Percentiles rank a stretch among this genome's conserved stretches.
These are phyloP conservation scores for Botrytis aclada DNA, from an alignment of 2,329 filamentous ascomycete species.

Conservation along the genomic window DNA sequence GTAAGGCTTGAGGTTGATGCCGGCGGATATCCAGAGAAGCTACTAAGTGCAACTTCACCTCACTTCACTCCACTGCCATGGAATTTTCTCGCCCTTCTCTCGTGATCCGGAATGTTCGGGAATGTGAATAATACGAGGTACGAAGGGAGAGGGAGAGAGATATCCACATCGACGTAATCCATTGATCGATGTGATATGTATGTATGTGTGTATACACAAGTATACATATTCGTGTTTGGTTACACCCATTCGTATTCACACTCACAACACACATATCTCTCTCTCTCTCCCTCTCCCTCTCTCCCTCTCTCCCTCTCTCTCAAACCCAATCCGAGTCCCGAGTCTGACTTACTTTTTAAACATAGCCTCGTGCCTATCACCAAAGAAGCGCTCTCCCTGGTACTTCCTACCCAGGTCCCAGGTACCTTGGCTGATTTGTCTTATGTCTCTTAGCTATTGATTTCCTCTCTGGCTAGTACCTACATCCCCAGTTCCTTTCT, in stretches of 20 bases:
- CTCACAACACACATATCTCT: too few relatives aligned
- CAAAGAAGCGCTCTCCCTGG: not conserved
- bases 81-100: not conserved
- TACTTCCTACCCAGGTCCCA: too few relatives aligned
- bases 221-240: not conserved
- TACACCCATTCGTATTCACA: too few relatives aligned
- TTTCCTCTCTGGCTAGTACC: not conserved
- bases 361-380: not conserved
- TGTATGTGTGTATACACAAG: not conserved
- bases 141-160: not conserved
- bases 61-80: not conserved
- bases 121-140: not conserved
- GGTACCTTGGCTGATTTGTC: not conserved
- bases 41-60: not conserved
- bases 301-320: too few relatives aligned
- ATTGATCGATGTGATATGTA: not conserved
- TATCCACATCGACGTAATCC: not conserved
- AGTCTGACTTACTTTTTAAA: not conserved
- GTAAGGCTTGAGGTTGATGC: not conserved
- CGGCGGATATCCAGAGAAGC: too few relatives aligned
- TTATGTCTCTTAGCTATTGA: not conserved
- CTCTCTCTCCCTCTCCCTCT: too few relatives aligned
- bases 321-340: too few relatives aligned
- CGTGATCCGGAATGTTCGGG: conserved; percentile 3
- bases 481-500: not conserved